Evolutionary conservation across 768 basidiomycete genomes (phyloP), one percentile per base, ranked within the genome.

Genomic region (Porpolomopsis calyptriformis): DNA sequence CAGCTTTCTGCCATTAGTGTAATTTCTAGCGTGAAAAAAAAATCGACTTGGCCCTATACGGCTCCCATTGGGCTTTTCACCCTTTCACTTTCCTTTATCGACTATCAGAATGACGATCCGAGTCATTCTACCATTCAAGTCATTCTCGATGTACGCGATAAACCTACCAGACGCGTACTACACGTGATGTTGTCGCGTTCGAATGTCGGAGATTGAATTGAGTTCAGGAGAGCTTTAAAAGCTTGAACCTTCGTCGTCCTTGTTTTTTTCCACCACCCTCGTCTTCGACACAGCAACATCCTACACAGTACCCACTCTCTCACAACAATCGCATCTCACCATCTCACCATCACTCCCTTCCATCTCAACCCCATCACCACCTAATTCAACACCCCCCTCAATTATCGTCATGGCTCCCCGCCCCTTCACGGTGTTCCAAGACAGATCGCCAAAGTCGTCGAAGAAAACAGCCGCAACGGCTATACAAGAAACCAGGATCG

Each of bases 351-450:
- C 24, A 29, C 34, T 25, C 27, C 24, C 25, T 40, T 3, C 8
- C 36, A 40, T 27, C 34, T 25, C 38, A 23, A 3, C 33, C 22
- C 22, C 25, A 16, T 19, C 26, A 18, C 40, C 24, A n/a, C 9
- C 37, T 33, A 14, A n/a, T n/a, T 38, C 37, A 31, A 4, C 45
- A 18, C 4, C 36, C n/a, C 14, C 24, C 23, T 31, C 45, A 16
- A 35, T 19, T 20, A 12, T 6, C 22, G 22, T 44, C 27, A 47
- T 47, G 46, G 33, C 46, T 20, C 19, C 8, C 25, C 46, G 46
- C 18, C 40, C 4, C 11, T 47, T 47, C 39, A 47, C 46, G 16
- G 46, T 47, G 12, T 47, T 47, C 29, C 19, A 34, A 33, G 46
- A 47, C 39, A 22, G 38, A 9, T 12, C 36, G 11, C n/a, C 23